Conservation (phyloP, 1,139 yeast genomes). For the Diutina ranongensis region DNA sequence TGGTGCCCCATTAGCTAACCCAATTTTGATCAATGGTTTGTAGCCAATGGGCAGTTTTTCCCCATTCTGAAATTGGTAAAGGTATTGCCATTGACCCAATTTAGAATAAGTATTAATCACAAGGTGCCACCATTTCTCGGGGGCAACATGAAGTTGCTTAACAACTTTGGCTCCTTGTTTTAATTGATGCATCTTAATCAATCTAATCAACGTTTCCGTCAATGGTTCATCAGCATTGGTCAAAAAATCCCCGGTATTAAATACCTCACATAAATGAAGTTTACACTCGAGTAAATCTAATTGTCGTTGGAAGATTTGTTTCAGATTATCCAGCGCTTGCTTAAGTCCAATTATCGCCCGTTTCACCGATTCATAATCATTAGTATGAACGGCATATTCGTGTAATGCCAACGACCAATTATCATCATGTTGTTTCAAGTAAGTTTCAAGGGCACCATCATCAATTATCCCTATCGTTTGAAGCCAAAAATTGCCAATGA, state of each 20-base stretch:
- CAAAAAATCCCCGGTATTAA: not conserved
- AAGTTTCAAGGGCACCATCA: conserved; percentile 18
- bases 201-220: conserved; percentile 39
- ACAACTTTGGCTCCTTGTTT: conserved; percentile 44
- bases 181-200: conserved; percentile 49
- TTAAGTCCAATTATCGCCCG: not conserved
- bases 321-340: not conserved
- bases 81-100: conserved; percentile 48
- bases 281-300: not conserved
- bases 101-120: conserved; percentile 44
- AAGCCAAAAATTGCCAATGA: conserved; percentile 33
- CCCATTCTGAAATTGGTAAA: conserved; percentile 31
- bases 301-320: not conserved
- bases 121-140: conserved; percentile 53
- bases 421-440: conserved; percentile 24
- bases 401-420: conserved; percentile 6
- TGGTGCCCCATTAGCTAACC: conserved; percentile 39
- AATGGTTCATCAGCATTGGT: conserved; percentile 24
- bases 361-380: not conserved
- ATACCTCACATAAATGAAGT: not conserved
- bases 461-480: conserved; percentile 20
- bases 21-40: conserved; percentile 46
- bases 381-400: not conserved
- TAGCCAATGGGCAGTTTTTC: conserved; percentile 64
- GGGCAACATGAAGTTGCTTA: conserved; percentile 52